Evolutionary conservation across 768 basidiomycete genomes (phyloP), one percentile per base, ranked within the genome.

Genomic region (Kwoniella dendrophila): DNA sequence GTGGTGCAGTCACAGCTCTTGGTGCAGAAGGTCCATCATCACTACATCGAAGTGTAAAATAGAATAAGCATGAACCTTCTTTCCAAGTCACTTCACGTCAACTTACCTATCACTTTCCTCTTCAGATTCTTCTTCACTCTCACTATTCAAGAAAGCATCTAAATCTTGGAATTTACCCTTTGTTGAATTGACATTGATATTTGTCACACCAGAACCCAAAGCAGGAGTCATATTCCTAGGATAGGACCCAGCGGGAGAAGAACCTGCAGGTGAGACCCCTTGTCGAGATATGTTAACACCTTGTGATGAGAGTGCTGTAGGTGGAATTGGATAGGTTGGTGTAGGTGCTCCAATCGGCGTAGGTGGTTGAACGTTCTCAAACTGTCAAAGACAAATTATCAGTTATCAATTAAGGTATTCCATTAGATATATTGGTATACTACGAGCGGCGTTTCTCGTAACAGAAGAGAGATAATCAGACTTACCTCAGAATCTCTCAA

Each of bases 401-500:
- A n/a, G n/a, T n/a, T n/a, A n/a, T n/a, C n/a, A n/a, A n/a, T n/a
- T n/a, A n/a, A n/a, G n/a, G n/a, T n/a, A n/a, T n/a, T n/a, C n/a
- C n/a, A n/a, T n/a, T n/a, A n/a, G n/a, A n/a, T n/a, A n/a, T n/a
- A n/a, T n/a, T n/a, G n/a, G n/a, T n/a, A n/a, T n/a, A n/a, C n/a
- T n/a, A n/a, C n/a, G n/a, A n/a, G n/a, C n/a, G n/a, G 41, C 41
- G 18, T 24, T 27, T 36, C 5, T 36, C 2, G 12, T 27, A 20
- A 5, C 16, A 51, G 45, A 32, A 8, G 30, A 45, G 33, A 48
- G 5, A n/a, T n/a, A n/a, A n/a, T 8, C 2, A 3, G 41, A 29
- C 74, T 54, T 44, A 78, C 75, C 65, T 78, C 74, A 5, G 76
- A 74, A 63, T 92, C 88, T 60, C 94, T 84, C 58, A 97, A 79